Base-by-base conservation (phyloP, 805 yeast genomes). In the Candida sanyiensis region DNA sequence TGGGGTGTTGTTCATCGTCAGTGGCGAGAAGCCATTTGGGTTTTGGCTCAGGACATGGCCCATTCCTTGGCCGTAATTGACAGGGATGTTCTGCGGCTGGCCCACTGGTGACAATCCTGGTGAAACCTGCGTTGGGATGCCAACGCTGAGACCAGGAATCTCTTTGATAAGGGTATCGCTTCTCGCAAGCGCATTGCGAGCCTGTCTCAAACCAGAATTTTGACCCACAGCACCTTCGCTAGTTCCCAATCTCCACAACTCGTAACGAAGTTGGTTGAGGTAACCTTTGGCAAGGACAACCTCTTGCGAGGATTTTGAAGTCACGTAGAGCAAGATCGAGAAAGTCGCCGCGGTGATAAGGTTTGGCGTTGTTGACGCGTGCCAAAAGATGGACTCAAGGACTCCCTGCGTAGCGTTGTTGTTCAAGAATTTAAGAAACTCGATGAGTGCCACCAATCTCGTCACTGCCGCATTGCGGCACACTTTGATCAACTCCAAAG, bases 381-480 rank as follows among this genome's bases (percentile, higher is more conserved):
- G 93, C 96, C 96, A 89, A 58, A 87, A 88, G 9, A 95, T 77
- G 55, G 80, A 89, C 10, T 35, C 11, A 34, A 86, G 70, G 53
- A 87, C 95, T 49, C 87, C 95, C 8, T 83, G 80, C 49, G 24
- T 31, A 18, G 7, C 13, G 25, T 31, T 31, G 13, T 16, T 79
- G 27, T 36, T 80, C 57, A 89, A 67, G 43, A 77, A 81, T 35
- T 80, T 65, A 8, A 85, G 79, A 58, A 86, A 83, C 38, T 83
- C 93, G 44, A 84, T 75, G 1, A 96, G 85, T 0, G 96, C 95
- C 7, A 75, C 62, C 13, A 89, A 66, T 52, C 97, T 67, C 2
- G 94, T 82, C 42, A 72, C 77, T 2, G 96, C 97, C 0, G 96
- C 96, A 21, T 80, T 68, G 30, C 96, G 70, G 56, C 96, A 87